phyloP scores from a whole-genome alignment of 1,139 yeast species.

The Pichia sp. region DNA sequence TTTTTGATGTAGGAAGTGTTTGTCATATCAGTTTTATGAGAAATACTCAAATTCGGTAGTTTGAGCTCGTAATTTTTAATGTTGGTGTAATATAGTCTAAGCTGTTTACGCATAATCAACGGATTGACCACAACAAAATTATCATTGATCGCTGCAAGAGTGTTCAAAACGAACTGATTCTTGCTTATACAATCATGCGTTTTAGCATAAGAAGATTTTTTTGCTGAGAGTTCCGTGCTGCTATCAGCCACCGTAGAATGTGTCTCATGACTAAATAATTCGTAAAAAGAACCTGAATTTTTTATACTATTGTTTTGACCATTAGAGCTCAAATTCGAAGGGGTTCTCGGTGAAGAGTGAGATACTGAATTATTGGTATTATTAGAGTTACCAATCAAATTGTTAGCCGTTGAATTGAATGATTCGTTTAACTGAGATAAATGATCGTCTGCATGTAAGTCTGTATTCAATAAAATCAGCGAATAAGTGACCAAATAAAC shows the following conservation, averaged over 20 bases:
- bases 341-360: background rate
- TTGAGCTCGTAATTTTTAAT: constrained; percentile 1
- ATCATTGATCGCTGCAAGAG: constrained; percentile 35
- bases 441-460: constrained; percentile 39
- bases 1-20: background rate
- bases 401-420: background rate
- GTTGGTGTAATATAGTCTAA: constrained; percentile 1
- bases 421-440: constrained; percentile 3
- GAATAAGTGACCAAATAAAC: constrained; percentile 71
- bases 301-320: too few species aligned
- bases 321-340: too few species aligned
- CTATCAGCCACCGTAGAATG: background rate
- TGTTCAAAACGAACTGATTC: constrained; percentile 47
- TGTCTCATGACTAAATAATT: background rate
- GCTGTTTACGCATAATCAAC: constrained; percentile 2
- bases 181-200: constrained; percentile 19
- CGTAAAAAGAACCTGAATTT: background rate
- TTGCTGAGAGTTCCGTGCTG: background rate
- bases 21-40: too few species aligned
- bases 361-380: background rate
- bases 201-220: background rate
- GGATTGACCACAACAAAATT: constrained; percentile 18
- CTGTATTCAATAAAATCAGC: constrained; percentile 64
- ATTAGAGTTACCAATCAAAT: too few species aligned
- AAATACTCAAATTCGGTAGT: background rate